A percentile compares a stretch with the other conserved stretches of the same genome.
phyloP scores from a whole-genome alignment of 1,284 basidiomycete genomes.

The Boletus albobrunnescens region DNA sequence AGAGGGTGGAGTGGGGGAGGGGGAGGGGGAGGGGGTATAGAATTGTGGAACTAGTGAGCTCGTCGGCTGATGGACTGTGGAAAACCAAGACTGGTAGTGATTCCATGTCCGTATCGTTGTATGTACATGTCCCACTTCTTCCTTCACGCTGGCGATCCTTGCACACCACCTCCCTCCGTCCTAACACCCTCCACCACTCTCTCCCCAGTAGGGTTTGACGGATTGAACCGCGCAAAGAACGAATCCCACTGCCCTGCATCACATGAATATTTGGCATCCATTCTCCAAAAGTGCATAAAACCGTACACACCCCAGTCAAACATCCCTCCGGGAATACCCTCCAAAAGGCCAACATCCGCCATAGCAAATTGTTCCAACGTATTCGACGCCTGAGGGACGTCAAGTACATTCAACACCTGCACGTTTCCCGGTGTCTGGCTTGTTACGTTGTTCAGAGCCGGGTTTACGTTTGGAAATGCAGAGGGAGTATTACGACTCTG shows the following conservation, averaged over 20 bases:
- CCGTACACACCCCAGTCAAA: slow-evolving; percentile 76
- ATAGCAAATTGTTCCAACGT: slow-evolving; percentile 59
- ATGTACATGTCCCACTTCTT: not conserved
- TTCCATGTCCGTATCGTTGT: slow-evolving; percentile 12
- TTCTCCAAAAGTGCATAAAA: slow-evolving; percentile 6
- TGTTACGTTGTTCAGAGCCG: slow-evolving; percentile 48
- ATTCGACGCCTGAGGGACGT: slow-evolving; percentile 50
- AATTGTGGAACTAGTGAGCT: slow-evolving; percentile 17
- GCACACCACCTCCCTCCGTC: too few species aligned
- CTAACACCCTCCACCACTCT: not conserved
- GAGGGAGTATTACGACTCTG: not conserved
- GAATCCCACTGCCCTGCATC: slow-evolving; percentile 69
- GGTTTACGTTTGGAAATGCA: slow-evolving; percentile 56
- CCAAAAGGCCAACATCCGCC: slow-evolving; percentile 71
- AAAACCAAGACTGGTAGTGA: slow-evolving; percentile 8
- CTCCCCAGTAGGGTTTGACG: slow-evolving; percentile 9
- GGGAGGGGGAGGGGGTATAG: slow-evolving; percentile 19
- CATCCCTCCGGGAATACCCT: slow-evolving; percentile 79
- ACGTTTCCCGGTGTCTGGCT: slow-evolving; percentile 48
- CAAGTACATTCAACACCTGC: slow-evolving; percentile 71
- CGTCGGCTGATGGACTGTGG: not conserved
- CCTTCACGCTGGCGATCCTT: not conserved
- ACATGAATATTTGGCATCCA: slow-evolving; percentile 1
- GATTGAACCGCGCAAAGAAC: slow-evolving; percentile 54
- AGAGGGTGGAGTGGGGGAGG: slow-evolving; percentile 6